Percentiles rank a stretch among this genome's conserved stretches.
Conservation (phyloP, 2,329 filamentous ascomycete species). For the Cladosporium sp. region DNA sequence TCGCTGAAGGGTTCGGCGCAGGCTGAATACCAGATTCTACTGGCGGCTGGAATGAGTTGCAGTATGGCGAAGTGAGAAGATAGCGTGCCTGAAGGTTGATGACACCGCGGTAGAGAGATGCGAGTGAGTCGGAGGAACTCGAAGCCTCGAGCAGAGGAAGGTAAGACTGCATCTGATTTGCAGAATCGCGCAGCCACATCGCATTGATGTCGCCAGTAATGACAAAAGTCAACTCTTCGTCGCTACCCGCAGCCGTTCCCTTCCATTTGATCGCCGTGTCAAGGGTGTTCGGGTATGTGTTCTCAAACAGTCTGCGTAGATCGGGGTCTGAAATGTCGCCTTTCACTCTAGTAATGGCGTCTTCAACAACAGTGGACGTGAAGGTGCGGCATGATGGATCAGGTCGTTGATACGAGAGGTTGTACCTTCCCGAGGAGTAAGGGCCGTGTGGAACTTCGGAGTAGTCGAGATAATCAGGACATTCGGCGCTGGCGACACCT, state of each 20-base stretch:
- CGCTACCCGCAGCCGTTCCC: conserved; percentile 53
- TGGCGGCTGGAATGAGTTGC: conserved; percentile 52
- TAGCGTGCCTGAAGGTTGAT: conserved; percentile 70
- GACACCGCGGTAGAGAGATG: conserved; percentile 64
- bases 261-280: conserved; percentile 70
- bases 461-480: conserved; percentile 44
- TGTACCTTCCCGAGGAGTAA: conserved; percentile 40
- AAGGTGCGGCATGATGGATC: conserved; percentile 44
- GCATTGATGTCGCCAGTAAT: conserved; percentile 55
- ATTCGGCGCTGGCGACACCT: conserved; percentile 18
- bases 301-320: conserved; percentile 65
- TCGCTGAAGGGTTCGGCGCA: conserved; percentile 36
- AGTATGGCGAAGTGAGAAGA: conserved; percentile 55
- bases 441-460: conserved; percentile 39
- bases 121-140: conserved; percentile 54
- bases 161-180: conserved; percentile 70
- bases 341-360: conserved; percentile 30
- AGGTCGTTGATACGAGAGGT: conserved; percentile 45
- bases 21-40: conserved; percentile 42
- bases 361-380: conserved; percentile 42
- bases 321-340: conserved; percentile 49
- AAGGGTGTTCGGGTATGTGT: conserved; percentile 70
- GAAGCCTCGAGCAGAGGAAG: conserved; percentile 56
- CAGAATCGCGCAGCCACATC: conserved; percentile 53
- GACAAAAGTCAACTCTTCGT: conserved; percentile 61